Base-by-base conservation (phyloP, 306 rosid genomes). In the Quercus berberidifolia region DNA sequence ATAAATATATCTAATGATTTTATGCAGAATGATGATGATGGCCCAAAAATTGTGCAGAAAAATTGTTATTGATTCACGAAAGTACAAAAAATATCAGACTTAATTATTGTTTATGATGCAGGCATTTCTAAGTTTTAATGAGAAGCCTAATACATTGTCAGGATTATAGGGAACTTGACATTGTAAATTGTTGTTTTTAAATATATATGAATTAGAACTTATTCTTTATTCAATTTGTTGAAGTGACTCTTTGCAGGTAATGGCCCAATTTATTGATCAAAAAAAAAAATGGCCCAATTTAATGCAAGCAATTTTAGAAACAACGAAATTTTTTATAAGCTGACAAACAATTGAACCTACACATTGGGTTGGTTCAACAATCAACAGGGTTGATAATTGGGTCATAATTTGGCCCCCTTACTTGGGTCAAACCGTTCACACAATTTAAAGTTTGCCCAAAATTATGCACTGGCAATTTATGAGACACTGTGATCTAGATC, bases 1-100 rank as follows among this genome's bases (percentile, higher is more conserved):
- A 59, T 58, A 41, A 41, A 41, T 41, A 21, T 58, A 71, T 30
- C 6, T 75, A 49, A 57, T 51, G 76, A 77, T 74, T 64, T 69
- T 38, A 12, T 4, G 67, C 25, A 30, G 33, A 25, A 60, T 63
- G 38, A 14, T 28, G 38, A 63, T 63, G 38, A 28, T 28, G 69
- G 41, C 19, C 41, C 20, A 5, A 63, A 5, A 63, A 26, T 63
- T 14, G 69, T 28, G 10, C 38, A 63, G 69, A 26, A 63, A 63
- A 14, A 9, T 15, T 63, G 38, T 8, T 63, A 17, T 28, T 28
- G 13, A 19, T 20, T 20, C 38, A 3, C 14, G 11, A 6, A 28
- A 28, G 20, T 15, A 15, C 6, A 3, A 26, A 63, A 23, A 63
- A 63, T 13, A 59, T 7, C 1, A 8, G 5, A 21, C 30, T 59